These are phyloP conservation scores for Tolypocladium paradoxum DNA, from an alignment of 2,329 filamentous ascomycete genomes.

Conservation along the genomic window DNA sequence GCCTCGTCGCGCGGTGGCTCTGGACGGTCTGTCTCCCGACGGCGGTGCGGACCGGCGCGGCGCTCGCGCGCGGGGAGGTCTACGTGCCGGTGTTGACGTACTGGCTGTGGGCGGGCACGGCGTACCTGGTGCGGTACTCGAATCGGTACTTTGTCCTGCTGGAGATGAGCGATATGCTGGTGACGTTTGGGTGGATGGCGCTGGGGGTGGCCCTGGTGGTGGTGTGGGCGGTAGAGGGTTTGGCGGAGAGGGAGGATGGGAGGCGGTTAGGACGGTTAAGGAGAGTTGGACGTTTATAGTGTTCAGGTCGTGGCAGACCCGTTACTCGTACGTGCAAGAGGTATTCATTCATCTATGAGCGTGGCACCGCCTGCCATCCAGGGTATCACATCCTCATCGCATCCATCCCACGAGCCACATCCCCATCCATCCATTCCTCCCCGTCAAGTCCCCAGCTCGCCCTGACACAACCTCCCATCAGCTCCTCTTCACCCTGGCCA, in stretches of 20 bases:
- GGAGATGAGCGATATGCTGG: conserved; percentile 23
- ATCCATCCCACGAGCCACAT: too few relatives aligned
- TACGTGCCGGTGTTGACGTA: conserved; percentile 5
- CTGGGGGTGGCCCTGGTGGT: conserved; percentile 13
- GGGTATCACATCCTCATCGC: not conserved
- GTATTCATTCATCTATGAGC: not conserved
- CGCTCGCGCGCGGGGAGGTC: not conserved
- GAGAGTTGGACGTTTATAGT: not conserved
- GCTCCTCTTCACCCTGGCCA: conserved; percentile 41
- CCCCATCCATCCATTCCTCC: not conserved
- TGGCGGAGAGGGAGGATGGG: not conserved
- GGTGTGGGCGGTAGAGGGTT: conserved; percentile 1
- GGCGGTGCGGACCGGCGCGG: not conserved
- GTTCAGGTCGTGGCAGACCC: not conserved
- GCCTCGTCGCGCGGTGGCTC: conserved; percentile 9
- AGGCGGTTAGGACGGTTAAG: not conserved
- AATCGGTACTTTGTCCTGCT: conserved; percentile 26
- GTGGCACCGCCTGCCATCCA: not conserved
- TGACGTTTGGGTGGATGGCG: conserved; percentile 13
- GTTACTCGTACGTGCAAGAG: too few relatives aligned
- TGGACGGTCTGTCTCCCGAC: not conserved
- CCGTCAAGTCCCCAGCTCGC: not conserved
- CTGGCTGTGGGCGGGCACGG: conserved; percentile 8
- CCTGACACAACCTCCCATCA: conserved; percentile 9
- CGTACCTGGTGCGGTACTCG: conserved; percentile 19